These are phyloP conservation scores for Phaeosphaeriaceae sp. DNA, from an alignment of 2,329 filamentous ascomycete genomes.

Conservation along the genomic window DNA sequence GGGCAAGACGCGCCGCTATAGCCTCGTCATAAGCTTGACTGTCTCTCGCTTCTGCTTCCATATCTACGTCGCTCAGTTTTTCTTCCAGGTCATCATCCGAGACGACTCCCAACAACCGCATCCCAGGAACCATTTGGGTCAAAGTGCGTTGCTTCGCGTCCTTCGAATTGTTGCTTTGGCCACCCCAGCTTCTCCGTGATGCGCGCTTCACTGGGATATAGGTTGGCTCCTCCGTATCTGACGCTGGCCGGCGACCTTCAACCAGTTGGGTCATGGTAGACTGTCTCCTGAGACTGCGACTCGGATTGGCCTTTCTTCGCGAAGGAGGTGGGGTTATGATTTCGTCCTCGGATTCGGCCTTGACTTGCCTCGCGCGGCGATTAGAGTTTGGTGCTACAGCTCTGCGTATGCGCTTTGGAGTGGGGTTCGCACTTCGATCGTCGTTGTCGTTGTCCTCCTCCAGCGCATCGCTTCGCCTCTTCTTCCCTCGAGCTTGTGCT, in stretches of 20 bases:
- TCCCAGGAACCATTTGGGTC: conserved; percentile 44
- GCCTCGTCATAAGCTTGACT: conserved; percentile 17
- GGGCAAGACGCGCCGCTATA: conserved; percentile 24
- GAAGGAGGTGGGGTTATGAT: conserved; percentile 1
- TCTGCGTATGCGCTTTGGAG: conserved; percentile 30
- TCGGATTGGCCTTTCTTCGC: conserved; percentile 6
- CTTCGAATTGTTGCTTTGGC: conserved; percentile 16
- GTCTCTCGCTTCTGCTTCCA: conserved; percentile 20
- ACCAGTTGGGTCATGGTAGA: conserved; percentile 47
- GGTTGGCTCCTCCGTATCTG: conserved; percentile 26
- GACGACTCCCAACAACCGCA: conserved; percentile 20
- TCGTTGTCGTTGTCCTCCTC: conserved; percentile 11
- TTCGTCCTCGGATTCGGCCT: conserved; percentile 11
- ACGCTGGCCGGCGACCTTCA: conserved; percentile 29
- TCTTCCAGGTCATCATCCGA: conserved; percentile 30
- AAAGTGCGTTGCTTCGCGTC: conserved; percentile 39
- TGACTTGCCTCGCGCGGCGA: conserved; percentile 4
- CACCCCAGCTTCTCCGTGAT: conserved; percentile 29
- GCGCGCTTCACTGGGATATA: conserved; percentile 31
- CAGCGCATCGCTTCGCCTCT: conserved; percentile 18
- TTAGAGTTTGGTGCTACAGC: conserved; percentile 4
- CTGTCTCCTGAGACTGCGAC: conserved; percentile 28
- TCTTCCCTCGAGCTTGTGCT: conserved; percentile 18
- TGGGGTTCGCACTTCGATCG: conserved; percentile 7
- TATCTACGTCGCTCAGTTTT: conserved; percentile 11